Conservation (phyloP, 2,329 filamentous ascomycete genomes). For the Ceratocystis eucalypticola region DNA sequence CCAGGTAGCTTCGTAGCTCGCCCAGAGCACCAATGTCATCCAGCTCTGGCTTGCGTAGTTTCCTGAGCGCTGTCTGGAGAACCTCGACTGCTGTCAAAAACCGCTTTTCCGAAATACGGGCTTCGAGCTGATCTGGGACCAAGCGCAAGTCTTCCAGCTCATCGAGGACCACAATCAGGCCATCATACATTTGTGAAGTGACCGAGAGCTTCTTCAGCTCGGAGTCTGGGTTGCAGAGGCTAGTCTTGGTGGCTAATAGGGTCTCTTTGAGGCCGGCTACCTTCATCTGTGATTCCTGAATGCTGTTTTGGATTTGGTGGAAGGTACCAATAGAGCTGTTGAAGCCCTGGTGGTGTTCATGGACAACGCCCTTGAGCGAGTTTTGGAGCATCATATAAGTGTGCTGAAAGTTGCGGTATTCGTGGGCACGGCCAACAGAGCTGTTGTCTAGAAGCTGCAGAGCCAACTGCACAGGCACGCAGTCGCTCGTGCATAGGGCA, state of each 20-base stretch:
- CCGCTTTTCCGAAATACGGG: conserved; percentile 87
- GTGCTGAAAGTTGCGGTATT: conserved; percentile 70
- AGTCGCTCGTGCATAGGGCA: conserved; percentile 77
- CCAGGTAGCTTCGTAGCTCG: conserved; percentile 75
- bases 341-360: conserved; percentile 98
- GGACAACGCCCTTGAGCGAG: conserved; percentile 86
- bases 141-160: conserved; percentile 78
- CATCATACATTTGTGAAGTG: conserved; percentile 80
- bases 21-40: conserved; percentile 80
- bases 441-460: conserved; percentile 87
- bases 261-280: conserved; percentile 73
- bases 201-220: conserved; percentile 83
- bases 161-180: conserved; percentile 67
- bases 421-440: conserved; percentile 80
- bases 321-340: conserved; percentile 98
- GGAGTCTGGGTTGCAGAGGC: conserved; percentile 71
- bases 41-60: conserved; percentile 74
- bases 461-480: conserved; percentile 86
- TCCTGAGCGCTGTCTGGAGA: conserved; percentile 70
- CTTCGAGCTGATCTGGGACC: conserved; percentile 84
- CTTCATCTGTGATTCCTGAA: conserved; percentile 73
- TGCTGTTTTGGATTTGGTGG: conserved; percentile 93
- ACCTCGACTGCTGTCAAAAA: conserved; percentile 89
- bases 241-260: conserved; percentile 65
- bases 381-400: conserved; percentile 83